Evolutionary conservation across 2,329 filamentous ascomycete genomes (phyloP).

Genomic region (Diaporthe amygdali): DNA sequence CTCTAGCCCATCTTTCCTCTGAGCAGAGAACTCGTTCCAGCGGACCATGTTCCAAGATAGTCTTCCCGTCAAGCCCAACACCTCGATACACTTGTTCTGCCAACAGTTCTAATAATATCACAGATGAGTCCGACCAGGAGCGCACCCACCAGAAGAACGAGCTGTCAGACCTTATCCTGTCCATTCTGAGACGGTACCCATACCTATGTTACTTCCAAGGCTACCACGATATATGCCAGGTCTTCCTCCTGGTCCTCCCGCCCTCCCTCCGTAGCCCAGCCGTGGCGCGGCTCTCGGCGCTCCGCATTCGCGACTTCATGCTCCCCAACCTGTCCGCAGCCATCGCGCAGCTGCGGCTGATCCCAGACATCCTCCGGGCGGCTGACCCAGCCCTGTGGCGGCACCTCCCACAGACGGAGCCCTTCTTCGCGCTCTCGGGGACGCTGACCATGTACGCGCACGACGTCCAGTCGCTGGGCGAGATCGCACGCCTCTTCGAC

Average conservation of each 20-base stretch:
- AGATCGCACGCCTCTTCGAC: slow-evolving; percentile 91
- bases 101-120: not conserved
- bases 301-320: slow-evolving; percentile 98
- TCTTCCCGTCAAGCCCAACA: not conserved
- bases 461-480: slow-evolving; percentile 87
- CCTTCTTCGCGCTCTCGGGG: slow-evolving; percentile 92
- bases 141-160: slow-evolving; percentile 74
- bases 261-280: slow-evolving; percentile 63
- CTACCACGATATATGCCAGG: slow-evolving; percentile 98
- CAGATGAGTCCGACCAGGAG: slow-evolving; percentile 73
- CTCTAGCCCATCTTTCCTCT: slow-evolving; percentile 11
- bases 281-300: slow-evolving; percentile 81
- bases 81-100: not conserved
- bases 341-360: slow-evolving; percentile 81
- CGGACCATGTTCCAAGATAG: not conserved
- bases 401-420: slow-evolving; percentile 80
- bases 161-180: slow-evolving; percentile 79
- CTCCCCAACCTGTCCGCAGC: slow-evolving; percentile 84
- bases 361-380: slow-evolving; percentile 78
- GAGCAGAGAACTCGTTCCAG: not conserved
- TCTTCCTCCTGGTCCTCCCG: slow-evolving; percentile 85
- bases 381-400: slow-evolving; percentile 74
- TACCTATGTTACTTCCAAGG: slow-evolving; percentile 96
- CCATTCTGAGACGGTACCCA: slow-evolving; percentile 80
- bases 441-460: slow-evolving; percentile 97